These are phyloP conservation scores for Staphylotrichum longicolle DNA, from an alignment of 495 filamentous ascomycete genomes.

Conservation along the genomic window DNA sequence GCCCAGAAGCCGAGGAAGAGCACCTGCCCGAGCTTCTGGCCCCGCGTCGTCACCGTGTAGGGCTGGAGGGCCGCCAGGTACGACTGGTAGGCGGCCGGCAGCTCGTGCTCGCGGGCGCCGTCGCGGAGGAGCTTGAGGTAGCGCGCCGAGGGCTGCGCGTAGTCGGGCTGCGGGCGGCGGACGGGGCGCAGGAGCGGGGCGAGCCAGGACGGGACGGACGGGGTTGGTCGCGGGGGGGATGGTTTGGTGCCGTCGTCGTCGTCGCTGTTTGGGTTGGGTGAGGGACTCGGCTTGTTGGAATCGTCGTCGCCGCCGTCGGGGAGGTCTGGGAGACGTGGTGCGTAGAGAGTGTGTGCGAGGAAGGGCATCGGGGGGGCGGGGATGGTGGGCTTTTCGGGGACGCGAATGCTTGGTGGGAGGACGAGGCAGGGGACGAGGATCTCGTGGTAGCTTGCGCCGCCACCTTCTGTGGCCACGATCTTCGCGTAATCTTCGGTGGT, in stretches of 20 bases:
- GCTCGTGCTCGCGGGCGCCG: constrained; percentile 72
- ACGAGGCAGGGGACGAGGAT: constrained; percentile 72
- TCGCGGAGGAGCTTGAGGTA: constrained; percentile 75
- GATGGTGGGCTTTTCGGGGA: constrained; percentile 43
- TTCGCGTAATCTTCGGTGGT: constrained; percentile 74
- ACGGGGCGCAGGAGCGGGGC: constrained; percentile 35
- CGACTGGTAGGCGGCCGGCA: constrained; percentile 69
- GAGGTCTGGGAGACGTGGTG: constrained; percentile 37
- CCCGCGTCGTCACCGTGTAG: constrained; percentile 64
- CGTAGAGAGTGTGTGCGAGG: constrained; percentile 46
- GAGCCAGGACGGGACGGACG: constrained; percentile 31
- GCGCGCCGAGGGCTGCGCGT: constrained; percentile 77
- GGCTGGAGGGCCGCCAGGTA: constrained; percentile 65
- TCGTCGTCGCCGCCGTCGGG: constrained; percentile 26
- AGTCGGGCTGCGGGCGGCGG: constrained; percentile 59
- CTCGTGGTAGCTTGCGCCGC: constrained; percentile 76
- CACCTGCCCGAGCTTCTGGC: constrained; percentile 63
- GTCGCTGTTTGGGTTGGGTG: constrained; percentile 14
- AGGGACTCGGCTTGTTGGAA: neutral
- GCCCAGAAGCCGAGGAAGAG: constrained; percentile 60
- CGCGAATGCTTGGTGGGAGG: constrained; percentile 50
- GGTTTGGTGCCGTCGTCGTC: constrained; percentile 21
- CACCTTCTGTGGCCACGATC: constrained; percentile 89
- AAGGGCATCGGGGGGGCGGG: constrained; percentile 44
- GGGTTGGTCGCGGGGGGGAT: neutral